Conservation (phyloP, 345 rosid genomes). For the Gossypium sturtianum region DNA sequence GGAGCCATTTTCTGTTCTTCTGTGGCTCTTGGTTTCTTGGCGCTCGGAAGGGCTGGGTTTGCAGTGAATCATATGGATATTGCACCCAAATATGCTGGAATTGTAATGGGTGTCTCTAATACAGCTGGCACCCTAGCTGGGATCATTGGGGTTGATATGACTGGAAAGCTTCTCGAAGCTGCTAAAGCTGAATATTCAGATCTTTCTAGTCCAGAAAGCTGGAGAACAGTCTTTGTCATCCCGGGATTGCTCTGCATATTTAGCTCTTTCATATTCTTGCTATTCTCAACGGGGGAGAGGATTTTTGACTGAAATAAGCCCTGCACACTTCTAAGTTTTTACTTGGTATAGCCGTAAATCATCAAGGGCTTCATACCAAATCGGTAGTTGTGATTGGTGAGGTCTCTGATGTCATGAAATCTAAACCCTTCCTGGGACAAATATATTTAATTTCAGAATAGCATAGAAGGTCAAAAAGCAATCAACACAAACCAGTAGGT, state of each 20-base stretch:
- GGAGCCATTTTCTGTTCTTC: slow-evolving; percentile 91
- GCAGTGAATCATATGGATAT: slow-evolving; percentile 99
- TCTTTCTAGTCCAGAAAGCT: slow-evolving; percentile 91
- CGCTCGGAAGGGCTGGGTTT: slow-evolving; percentile 20
- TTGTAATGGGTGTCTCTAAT: slow-evolving; percentile 95
- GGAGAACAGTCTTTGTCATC: slow-evolving; percentile 77
- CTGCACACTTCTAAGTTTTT: neutral
- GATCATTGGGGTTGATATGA: slow-evolving; percentile 80
- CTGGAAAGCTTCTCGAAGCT: slow-evolving; percentile 85
- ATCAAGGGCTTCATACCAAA: neutral
- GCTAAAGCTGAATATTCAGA: slow-evolving; percentile 65
- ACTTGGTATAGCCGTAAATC: neutral
- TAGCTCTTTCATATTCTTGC: slow-evolving; percentile 66
- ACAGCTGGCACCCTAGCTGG: slow-evolving; percentile 98
- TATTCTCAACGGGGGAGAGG: slow-evolving; percentile 89
- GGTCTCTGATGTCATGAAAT: neutral
- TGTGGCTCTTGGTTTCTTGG: slow-evolving; percentile 84
- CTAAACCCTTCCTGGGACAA: neutral
- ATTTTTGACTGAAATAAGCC: slow-evolving; percentile 63
- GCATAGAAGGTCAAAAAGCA: slow-evolving; percentile 10
- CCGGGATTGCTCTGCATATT: slow-evolving; percentile 83
- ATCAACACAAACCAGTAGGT: neutral
- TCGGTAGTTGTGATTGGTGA: neutral
- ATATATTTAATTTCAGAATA: neutral
- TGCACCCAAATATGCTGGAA: slow-evolving; percentile 93